Conservation (phyloP, 305 asterid genomes). For the Stenogyne calaminthoides region DNA sequence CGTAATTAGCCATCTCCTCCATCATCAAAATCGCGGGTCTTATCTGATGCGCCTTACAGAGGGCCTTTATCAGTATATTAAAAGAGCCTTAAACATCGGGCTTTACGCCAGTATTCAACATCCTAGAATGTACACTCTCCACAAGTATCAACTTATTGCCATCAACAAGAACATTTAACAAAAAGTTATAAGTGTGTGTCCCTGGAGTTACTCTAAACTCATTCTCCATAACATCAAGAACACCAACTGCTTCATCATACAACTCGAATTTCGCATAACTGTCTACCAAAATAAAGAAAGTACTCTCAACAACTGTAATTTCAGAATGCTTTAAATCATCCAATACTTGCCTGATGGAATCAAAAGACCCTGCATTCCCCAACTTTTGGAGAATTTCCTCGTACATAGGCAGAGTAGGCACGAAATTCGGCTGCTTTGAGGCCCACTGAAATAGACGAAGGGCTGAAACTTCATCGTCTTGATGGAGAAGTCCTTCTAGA, state of each 20-base stretch:
- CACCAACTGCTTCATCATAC: constrained; percentile 66
- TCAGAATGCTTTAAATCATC: constrained; percentile 55
- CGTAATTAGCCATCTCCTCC: constrained; percentile 86
- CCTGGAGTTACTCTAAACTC: constrained; percentile 63
- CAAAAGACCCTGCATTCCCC: constrained; percentile 66
- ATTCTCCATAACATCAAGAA: constrained; percentile 67
- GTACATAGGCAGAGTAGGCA: constrained; percentile 53
- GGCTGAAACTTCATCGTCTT: constrained; percentile 61
- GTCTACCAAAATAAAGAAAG: constrained; percentile 63
- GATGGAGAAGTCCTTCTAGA: constrained; percentile 60
- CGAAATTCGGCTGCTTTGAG: constrained; percentile 66
- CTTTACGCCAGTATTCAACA: constrained; percentile 52
- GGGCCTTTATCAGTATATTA: constrained; percentile 79
- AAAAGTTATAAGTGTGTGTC: constrained; percentile 57
- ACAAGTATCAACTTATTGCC: constrained; percentile 75
- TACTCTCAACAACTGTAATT: constrained; percentile 52
- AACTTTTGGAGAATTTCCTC: constrained; percentile 79
- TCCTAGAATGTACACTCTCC: constrained; percentile 71
- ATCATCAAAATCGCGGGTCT: constrained; percentile 88
- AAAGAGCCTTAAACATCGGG: constrained; percentile 88
- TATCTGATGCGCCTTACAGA: constrained; percentile 84
- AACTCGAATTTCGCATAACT: constrained; percentile 64
- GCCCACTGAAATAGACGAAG: constrained; percentile 74
- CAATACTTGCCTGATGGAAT: constrained; percentile 51
- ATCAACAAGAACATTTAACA: constrained; percentile 86